phyloP scores from a whole-genome alignment of 768 basidiomycete genomes.

The Psilocybe cyanescens region DNA sequence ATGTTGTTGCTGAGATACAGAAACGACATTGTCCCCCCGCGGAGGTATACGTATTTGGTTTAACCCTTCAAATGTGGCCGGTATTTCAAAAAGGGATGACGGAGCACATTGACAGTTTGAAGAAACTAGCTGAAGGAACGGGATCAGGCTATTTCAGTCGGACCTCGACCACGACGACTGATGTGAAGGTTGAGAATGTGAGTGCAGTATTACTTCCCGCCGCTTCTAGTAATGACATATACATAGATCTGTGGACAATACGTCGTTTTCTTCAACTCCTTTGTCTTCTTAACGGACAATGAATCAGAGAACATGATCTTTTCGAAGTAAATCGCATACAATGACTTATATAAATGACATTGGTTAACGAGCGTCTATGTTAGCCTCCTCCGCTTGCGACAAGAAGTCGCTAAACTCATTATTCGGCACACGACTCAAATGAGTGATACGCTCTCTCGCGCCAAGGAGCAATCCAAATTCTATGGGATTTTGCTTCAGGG shows the following conservation, averaged over 20 bases:
- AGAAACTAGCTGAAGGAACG: conserved; percentile 79
- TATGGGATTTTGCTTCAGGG: conserved; percentile 81
- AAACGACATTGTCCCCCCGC: conserved; percentile 79
- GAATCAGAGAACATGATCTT: conserved; percentile 97
- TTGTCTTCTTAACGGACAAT: conserved; percentile 79
- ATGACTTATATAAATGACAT: not conserved
- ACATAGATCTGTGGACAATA: conserved; percentile 76
- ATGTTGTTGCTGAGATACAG: conserved; percentile 74
- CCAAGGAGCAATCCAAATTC: conserved; percentile 70
- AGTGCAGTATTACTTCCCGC: conserved; percentile 20
- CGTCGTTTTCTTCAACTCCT: conserved; percentile 77
- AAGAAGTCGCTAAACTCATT: conserved; percentile 81
- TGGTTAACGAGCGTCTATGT: conserved; percentile 4
- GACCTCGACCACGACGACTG: conserved; percentile 68
- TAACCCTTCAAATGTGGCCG: conserved; percentile 92
- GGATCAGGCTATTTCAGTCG: conserved; percentile 66
- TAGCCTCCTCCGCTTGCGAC: conserved; percentile 84
- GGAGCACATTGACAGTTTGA: conserved; percentile 80
- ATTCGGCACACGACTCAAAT: conserved; percentile 71
- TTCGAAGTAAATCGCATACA: conserved; percentile 67
- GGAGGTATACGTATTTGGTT: conserved; percentile 78
- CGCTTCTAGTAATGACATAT: conserved; percentile 10
- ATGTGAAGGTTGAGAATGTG: conserved; percentile 66
- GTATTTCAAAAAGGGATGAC: conserved; percentile 90
- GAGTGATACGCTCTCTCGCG: conserved; percentile 60